These are phyloP conservation scores for Mortierella sp. DNA, from an alignment of 371 early-diverging fungal genomes.

Conservation along the genomic window DNA sequence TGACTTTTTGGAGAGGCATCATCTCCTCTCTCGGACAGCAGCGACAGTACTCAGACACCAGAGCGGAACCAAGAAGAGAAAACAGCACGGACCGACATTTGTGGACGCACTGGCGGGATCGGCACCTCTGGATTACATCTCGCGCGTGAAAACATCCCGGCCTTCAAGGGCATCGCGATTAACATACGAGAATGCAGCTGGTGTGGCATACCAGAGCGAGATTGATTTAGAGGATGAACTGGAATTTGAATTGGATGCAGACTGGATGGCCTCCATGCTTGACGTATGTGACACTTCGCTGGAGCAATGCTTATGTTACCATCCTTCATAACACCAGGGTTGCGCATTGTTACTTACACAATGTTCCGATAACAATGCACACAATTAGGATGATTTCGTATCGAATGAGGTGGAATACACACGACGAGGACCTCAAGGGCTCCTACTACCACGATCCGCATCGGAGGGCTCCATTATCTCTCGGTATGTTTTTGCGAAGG, in stretches of 20 bases:
- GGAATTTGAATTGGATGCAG: conserved; percentile 43
- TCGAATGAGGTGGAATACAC: conserved; percentile 21
- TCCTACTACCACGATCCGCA: conserved; percentile 15
- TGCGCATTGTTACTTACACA: neutral
- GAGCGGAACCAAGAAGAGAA: conserved; percentile 26
- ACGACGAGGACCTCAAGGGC: neutral
- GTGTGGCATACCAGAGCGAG: neutral
- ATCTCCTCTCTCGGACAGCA: conserved; percentile 36
- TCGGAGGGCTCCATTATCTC: neutral
- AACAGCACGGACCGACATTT: neutral
- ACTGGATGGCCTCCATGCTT: conserved; percentile 38
- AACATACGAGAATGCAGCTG: too few species aligned
- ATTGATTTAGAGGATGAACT: conserved; percentile 44
- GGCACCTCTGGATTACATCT: neutral
- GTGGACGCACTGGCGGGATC: neutral
- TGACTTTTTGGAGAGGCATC: conserved; percentile 33
- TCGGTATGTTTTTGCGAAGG: neutral
- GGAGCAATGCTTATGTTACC: too few species aligned
- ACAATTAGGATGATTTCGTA: conserved; percentile 28
- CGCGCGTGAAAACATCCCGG: conserved; percentile 31
- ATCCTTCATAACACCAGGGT: too few species aligned
- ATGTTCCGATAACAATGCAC: neutral
- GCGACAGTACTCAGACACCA: conserved; percentile 21
- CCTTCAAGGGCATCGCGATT: conserved; percentile 13
- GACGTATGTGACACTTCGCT: conserved; percentile 5